A percentile compares a stretch with the other conserved stretches of the same genome.
These are phyloP conservation scores for Coemansia pectinata DNA, from an alignment of 192 early-diverging fungal genomes.

Conservation along the genomic window DNA sequence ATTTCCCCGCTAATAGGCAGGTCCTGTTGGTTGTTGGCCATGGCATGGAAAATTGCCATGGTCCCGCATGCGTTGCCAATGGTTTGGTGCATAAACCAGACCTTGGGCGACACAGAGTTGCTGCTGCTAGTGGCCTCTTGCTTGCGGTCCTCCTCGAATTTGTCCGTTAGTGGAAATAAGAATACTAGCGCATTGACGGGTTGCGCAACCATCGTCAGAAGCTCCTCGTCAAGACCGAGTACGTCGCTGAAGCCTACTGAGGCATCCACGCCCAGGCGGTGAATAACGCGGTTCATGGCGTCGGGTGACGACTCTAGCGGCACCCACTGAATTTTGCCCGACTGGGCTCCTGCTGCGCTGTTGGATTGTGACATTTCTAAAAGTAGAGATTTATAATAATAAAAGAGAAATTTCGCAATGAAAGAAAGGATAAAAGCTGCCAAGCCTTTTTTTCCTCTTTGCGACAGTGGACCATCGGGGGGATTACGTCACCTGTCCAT, in stretches of 20 bases:
- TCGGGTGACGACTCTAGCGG: slow-evolving; percentile 91
- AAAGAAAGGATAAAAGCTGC: not conserved
- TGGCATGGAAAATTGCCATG: slow-evolving; percentile 87
- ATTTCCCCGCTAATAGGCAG: slow-evolving; percentile 56
- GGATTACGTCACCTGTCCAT: not conserved
- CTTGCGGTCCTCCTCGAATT: slow-evolving; percentile 60
- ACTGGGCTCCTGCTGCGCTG: not conserved
- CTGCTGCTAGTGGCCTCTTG: slow-evolving; percentile 52
- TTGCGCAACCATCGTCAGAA: slow-evolving; percentile 75
- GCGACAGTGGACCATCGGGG: not conserved
- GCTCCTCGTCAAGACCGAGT: slow-evolving; percentile 80
- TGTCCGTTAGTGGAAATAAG: slow-evolving; percentile 79
- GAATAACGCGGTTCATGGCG: slow-evolving; percentile 66
- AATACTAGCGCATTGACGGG: slow-evolving; percentile 84
- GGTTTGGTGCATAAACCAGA: slow-evolving; percentile 85
- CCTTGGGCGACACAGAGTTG: slow-evolving; percentile 33
- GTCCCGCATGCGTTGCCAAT: slow-evolving; percentile 94
- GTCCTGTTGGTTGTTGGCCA: slow-evolving; percentile 70
- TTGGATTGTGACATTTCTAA: slow-evolving; percentile 1
- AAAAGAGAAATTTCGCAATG: not conserved
- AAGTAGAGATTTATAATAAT: not conserved
- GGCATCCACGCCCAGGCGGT: slow-evolving; percentile 66
- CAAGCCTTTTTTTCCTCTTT: not conserved
- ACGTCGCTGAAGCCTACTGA: slow-evolving; percentile 78
- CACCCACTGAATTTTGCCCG: slow-evolving; percentile 64